Conservation (phyloP, 352 stramenopile species). For the Globisporangium abappressorium region DNA sequence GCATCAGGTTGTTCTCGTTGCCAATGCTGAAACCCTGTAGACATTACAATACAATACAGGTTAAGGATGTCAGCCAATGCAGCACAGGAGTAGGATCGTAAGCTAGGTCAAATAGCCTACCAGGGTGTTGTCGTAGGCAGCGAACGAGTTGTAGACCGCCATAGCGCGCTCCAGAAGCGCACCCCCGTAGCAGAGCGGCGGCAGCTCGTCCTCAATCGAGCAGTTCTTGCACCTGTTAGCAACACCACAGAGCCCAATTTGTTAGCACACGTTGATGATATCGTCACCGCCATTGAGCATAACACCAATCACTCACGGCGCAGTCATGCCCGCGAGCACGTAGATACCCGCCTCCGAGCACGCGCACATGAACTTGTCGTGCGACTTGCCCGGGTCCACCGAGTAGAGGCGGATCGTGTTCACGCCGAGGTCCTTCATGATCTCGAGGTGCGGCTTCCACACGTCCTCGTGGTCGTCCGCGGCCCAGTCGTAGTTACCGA, state of each 20-base stretch:
- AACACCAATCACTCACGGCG: slow-evolving; percentile 21
- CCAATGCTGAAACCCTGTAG: slow-evolving; percentile 31
- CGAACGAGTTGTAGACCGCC: slow-evolving; percentile 56
- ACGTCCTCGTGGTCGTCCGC: slow-evolving; percentile 55
- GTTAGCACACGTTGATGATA: not conserved
- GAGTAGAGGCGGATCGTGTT: slow-evolving; percentile 74
- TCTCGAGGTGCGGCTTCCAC: slow-evolving; percentile 44
- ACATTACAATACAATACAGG: not conserved
- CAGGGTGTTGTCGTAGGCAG: slow-evolving; percentile 55
- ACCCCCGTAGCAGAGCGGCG: slow-evolving; percentile 46
- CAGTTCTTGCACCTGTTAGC: slow-evolving; percentile 24
- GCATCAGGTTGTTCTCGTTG: slow-evolving; percentile 49
- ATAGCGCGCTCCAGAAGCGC: slow-evolving; percentile 37
- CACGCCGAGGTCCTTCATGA: slow-evolving; percentile 59
- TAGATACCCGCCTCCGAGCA: slow-evolving; percentile 48
- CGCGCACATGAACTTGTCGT: slow-evolving; percentile 82
- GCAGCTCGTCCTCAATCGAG: slow-evolving; percentile 28
- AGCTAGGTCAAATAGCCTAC: not conserved
- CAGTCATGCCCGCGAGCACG: slow-evolving; percentile 48
- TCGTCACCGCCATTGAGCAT: not conserved
- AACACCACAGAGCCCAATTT: not conserved
- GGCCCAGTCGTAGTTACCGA: slow-evolving; percentile 58
- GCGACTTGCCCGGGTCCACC: slow-evolving; percentile 52
- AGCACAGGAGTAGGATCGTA: not conserved
- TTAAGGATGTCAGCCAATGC: not conserved